These are phyloP conservation scores for Dothistroma pini DNA, from an alignment of 2,329 filamentous ascomycete genomes.

Conservation along the genomic window DNA sequence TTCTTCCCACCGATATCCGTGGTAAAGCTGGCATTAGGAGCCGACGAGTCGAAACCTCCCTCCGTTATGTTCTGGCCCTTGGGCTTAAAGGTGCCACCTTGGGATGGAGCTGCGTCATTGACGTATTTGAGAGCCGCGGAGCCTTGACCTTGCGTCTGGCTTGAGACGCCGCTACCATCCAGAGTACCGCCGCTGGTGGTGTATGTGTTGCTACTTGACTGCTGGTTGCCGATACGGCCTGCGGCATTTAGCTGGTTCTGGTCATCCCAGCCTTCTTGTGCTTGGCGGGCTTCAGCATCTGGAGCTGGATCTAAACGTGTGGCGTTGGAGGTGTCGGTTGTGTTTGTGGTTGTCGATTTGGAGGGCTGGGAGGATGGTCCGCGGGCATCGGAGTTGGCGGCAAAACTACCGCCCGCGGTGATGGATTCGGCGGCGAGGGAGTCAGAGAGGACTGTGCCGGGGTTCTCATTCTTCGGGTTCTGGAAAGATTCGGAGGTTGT, in stretches of 20 bases:
- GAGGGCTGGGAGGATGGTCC: slow-evolving; percentile 50
- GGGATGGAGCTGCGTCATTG: slow-evolving; percentile 22
- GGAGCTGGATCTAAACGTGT: slow-evolving; percentile 48
- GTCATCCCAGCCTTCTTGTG: slow-evolving; percentile 39
- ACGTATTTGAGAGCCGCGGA: slow-evolving; percentile 8
- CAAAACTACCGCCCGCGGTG: slow-evolving; percentile 56
- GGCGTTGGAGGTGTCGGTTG: slow-evolving; percentile 53
- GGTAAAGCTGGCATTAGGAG: slow-evolving; percentile 50
- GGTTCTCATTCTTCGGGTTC: slow-evolving; percentile 57
- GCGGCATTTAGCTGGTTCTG: slow-evolving; percentile 41
- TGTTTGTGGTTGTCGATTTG: slow-evolving; percentile 54
- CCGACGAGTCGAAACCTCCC: slow-evolving; percentile 34
- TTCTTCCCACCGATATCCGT: slow-evolving; percentile 52
- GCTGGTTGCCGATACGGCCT: slow-evolving; percentile 36
- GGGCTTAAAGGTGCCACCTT: slow-evolving; percentile 37
- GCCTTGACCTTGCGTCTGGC: neutral
- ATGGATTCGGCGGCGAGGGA: slow-evolving; percentile 75
- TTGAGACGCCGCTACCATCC: neutral
- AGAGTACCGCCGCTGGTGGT: slow-evolving; percentile 19
- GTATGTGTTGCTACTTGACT: slow-evolving; percentile 37
- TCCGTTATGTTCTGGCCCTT: slow-evolving; percentile 26
- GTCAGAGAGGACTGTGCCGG: slow-evolving; percentile 62
- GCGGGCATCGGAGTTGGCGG: slow-evolving; percentile 54
- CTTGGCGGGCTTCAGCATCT: slow-evolving; percentile 46
- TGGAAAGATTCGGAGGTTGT: slow-evolving; percentile 47